Base-by-base conservation (phyloP, 805 yeast genomes). In the Kuraishia capsulata region DNA sequence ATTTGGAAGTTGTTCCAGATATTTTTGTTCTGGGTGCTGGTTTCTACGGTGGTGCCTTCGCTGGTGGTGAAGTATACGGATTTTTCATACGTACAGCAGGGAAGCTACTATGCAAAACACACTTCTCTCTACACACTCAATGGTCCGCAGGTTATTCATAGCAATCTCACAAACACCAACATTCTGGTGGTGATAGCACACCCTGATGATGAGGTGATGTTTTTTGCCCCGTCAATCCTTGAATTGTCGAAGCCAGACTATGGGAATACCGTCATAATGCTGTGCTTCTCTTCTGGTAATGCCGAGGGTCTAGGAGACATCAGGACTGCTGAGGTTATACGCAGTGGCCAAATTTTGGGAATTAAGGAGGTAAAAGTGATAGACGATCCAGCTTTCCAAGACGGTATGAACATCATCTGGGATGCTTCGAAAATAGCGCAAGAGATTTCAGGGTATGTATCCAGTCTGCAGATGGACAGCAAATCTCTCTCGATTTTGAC, bases 131-230 rank as follows among this genome's bases (percentile, higher is more conserved):
- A 56, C 38, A 32, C 39, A 2, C 37, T 56, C 16, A 58, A 57
- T 39, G 35, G 49, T 2, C 39, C 45, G 2, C 33, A 44, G 4
- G 43, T 58, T 10, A 21, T 44, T 4, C 11, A 35, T 1, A 38
- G 47, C 24, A 44, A 37, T 1, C 30, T 58, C 11, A 39, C 39
- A 1, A 43, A 54, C 30, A 36, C 56, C 3, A 55, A 57, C 33
- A 42, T 59, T 9, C 40, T 56, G 3, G 30, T 59, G 16, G 44
- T 90, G 10, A 79, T 88, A 30, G 96, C 96, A 0, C 99, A 92
- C 58, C 99, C 99, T 0, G 99, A 92, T 58, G 99, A 92, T 57
- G 99, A 92, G 59, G 89, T 87, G 37, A 92, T 92, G 98, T 92
- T 92, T 59, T 92, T 92, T 51, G 76, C 87, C 1, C 98, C 98